Conservation (phyloP, 257 asterid species). For the Gentiana straminea region DNA sequence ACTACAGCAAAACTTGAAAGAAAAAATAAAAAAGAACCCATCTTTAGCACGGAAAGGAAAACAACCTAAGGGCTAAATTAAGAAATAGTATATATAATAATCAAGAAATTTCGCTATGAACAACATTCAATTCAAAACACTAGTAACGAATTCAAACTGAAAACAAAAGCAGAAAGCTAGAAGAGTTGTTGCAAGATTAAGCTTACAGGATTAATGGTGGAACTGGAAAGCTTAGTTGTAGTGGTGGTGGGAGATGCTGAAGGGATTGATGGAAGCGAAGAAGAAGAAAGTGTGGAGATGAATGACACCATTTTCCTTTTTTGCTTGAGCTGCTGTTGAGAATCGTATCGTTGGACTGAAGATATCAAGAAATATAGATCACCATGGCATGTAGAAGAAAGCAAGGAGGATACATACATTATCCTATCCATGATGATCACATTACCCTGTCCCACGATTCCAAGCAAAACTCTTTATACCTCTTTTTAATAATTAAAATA, state of each 20-base stretch:
- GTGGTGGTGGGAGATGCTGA: constrained; percentile 22
- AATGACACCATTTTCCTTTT: constrained; percentile 47
- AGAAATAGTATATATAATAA: neutral
- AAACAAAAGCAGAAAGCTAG: neutral
- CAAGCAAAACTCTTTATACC: too few species aligned
- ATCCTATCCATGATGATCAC: constrained; percentile 29
- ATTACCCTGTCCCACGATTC: too few species aligned
- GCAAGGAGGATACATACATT: too few species aligned
- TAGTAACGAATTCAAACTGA: too few species aligned
- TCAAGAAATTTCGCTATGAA: neutral
- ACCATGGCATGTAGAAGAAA: too few species aligned
- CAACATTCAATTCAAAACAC: too few species aligned
- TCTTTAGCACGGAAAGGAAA: too few species aligned
- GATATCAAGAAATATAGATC: too few species aligned
- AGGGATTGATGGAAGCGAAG: constrained; percentile 32
- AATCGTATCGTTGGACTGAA: too few species aligned
- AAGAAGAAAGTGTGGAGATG: constrained; percentile 66
- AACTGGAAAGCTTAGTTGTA: constrained; percentile 12
- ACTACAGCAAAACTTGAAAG: neutral
- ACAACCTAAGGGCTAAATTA: neutral
- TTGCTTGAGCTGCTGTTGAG: constrained; percentile 3
- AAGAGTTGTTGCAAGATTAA: neutral
- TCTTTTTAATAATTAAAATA: too few species aligned
- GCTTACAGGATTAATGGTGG: constrained; percentile 37
- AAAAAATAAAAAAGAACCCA: neutral